Evolutionary conservation across 1,139 yeast genomes (phyloP).

Genomic region (Blastobotrys malaysiensis): DNA sequence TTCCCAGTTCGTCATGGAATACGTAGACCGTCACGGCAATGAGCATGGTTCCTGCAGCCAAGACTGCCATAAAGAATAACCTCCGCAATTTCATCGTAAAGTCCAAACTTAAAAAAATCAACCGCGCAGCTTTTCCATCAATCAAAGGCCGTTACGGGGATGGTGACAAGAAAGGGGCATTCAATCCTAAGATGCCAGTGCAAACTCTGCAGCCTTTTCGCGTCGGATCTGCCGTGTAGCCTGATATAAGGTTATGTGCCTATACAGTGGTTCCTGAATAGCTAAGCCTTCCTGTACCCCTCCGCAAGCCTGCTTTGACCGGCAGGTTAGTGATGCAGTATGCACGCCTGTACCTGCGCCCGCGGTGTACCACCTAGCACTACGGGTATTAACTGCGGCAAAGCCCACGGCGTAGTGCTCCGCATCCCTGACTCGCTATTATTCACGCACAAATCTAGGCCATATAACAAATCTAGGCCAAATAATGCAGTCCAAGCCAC

Average conservation of each 20-base stretch:
- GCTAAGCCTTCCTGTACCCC: neutral
- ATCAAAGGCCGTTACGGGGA: too few relatives aligned
- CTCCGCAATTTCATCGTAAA: neutral
- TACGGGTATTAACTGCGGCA: neutral
- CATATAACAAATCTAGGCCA: too few relatives aligned
- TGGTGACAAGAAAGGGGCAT: neutral
- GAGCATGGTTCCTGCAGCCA: neutral
- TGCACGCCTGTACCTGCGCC: neutral
- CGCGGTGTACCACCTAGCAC: neutral
- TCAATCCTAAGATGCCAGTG: neutral
- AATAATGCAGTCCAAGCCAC: too few relatives aligned
- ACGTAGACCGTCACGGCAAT: neutral
- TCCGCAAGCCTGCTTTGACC: too few relatives aligned
- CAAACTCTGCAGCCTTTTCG: neutral
- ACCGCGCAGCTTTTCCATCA: neutral
- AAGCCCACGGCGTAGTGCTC: too few relatives aligned
- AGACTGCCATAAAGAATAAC: neutral
- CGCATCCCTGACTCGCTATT: too few relatives aligned
- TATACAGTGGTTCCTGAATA: neutral
- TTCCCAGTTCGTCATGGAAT: neutral
- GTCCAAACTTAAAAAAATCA: neutral
- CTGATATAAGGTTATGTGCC: neutral
- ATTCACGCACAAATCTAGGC: too few relatives aligned
- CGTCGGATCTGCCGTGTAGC: neutral
- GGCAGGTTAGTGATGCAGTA: neutral